Evolutionary conservation across 208 protist species (phyloP).

Genomic region (Phytomonas francai): DNA sequence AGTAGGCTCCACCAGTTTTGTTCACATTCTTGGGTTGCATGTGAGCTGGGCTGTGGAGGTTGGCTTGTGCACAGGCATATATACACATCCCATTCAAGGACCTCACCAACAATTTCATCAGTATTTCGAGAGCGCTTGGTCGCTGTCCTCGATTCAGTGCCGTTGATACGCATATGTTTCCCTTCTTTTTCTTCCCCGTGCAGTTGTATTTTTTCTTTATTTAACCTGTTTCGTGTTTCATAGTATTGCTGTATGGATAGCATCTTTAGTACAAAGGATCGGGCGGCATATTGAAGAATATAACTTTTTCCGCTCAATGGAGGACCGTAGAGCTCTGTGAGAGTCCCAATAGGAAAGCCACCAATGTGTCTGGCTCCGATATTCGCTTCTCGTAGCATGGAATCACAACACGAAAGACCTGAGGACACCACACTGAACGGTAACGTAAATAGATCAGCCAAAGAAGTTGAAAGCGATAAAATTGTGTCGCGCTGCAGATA

Average conservation of each 20-base stretch:
- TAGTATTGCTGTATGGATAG: background rate
- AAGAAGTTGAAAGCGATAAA: background rate
- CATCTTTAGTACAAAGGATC: constrained; percentile 21
- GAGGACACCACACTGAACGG: background rate
- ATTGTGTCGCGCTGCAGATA: background rate
- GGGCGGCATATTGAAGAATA: constrained; percentile 16
- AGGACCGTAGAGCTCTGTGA: constrained; percentile 40
- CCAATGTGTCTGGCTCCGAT: constrained; percentile 10
- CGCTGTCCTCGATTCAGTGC: background rate
- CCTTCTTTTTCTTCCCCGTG: background rate
- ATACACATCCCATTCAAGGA: constrained; percentile 21
- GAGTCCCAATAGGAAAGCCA: constrained; percentile 17
- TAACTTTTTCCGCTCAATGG: constrained; percentile 24
- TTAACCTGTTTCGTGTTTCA: constrained; percentile 2
- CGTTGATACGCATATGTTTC: background rate
- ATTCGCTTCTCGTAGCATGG: constrained; percentile 9
- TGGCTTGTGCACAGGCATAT: constrained; percentile 11
- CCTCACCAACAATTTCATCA: background rate
- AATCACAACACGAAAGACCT: constrained; percentile 6
- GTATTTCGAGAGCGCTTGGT: background rate
- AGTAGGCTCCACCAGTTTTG: background rate
- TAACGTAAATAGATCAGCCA: background rate
- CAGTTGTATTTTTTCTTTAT: background rate
- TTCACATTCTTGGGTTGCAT: background rate
- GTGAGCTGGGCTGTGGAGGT: background rate